Evolutionary conservation across 2,329 filamentous ascomycete species (phyloP).

Genomic region (Phyllosticta capitalensis): DNA sequence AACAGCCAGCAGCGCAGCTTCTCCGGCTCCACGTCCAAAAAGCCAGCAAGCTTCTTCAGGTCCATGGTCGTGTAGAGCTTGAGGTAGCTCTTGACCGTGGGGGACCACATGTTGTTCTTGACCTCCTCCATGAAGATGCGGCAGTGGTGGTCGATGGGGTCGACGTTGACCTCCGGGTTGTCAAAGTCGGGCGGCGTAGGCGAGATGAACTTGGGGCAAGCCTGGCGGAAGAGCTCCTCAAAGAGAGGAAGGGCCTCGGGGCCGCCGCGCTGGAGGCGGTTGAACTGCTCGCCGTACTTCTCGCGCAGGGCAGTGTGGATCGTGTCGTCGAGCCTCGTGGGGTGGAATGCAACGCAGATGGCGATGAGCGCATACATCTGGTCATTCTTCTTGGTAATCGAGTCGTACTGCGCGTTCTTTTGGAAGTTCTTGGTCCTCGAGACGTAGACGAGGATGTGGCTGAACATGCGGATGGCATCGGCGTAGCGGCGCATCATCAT

Average conservation of each 20-base stretch:
- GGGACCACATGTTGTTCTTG: constrained; percentile 97
- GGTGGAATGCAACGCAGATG: constrained; percentile 97
- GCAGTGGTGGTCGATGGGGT: constrained; percentile 95
- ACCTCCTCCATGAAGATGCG: constrained; percentile 99
- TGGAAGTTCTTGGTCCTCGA: constrained; percentile 99
- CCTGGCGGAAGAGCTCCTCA: constrained; percentile 92
- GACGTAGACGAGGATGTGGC: constrained; percentile 98
- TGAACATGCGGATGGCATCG: constrained; percentile 99
- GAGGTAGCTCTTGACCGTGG: constrained; percentile 95
- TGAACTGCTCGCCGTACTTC: constrained; percentile 98
- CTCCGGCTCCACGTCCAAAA: constrained; percentile 94
- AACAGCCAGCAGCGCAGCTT: constrained; percentile 88
- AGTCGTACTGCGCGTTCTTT: constrained; percentile 97
- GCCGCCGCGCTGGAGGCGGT: constrained; percentile 90
- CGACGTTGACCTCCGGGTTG: constrained; percentile 88
- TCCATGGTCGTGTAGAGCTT: constrained; percentile 99
- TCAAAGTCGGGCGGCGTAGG: constrained; percentile 96
- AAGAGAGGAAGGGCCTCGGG: constrained; percentile 93
- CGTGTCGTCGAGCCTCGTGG: constrained; percentile 93
- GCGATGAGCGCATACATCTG: constrained; percentile 99
- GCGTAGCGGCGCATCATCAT: constrained; percentile 99
- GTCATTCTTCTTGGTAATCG: constrained; percentile 99
- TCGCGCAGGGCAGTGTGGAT: constrained; percentile 96
- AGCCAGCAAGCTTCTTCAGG: constrained; percentile 92
- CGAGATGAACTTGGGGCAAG: constrained; percentile 99